Evolutionary conservation across 805 yeast genomes (phyloP), one percentile per base, ranked within the genome.

Genomic region (Saccharomycopsis amapae): DNA sequence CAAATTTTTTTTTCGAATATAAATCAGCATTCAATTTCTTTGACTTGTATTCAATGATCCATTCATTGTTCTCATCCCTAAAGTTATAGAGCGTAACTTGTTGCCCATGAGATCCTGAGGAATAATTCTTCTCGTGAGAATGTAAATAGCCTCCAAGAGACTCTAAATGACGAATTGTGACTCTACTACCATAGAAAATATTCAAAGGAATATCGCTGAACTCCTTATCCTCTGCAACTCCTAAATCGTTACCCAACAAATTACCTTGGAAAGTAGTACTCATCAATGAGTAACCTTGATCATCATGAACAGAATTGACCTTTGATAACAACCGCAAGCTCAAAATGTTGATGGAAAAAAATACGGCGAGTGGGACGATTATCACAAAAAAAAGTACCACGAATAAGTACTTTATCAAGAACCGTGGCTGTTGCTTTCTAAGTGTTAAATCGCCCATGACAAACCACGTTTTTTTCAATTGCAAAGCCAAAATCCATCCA

Each of bases 91-190:
- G 67, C 0, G 96, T 77, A 19, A 90, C 86, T 62, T 85, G 90
- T 62, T 87, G 95, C 57, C 81, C 80, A 19, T 72, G 63, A 1
- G 87, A 72, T 0, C 90, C 94, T 2, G 74, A 62, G 42, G 76
- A 75, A 61, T 85, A 87, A 3, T 67, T 61, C 55, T 66, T 71
- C 36, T 73, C 66, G 61, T 86, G 90, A 1, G 96, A 84, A 61
- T 87, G 95, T 51, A 90, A 65, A 60, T 86, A 90, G 1, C 81
- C 81, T 18, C 93, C 95, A 44, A 78, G 58, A 1, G 85, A 77
- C 45, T 75, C 71, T 31, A 57, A 52, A 12, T 64, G 47, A 4
- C 62, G 49, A 17, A 63, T 64, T 15, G 72, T 63, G 41, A 69
- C 73, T 30, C 62, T 61, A 12, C 58, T 56, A n/a, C 59, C 64